phyloP scores from a whole-genome alignment of 2,329 filamentous ascomycete species.

The Ophiocordyceps polyrhachis-furcata region DNA sequence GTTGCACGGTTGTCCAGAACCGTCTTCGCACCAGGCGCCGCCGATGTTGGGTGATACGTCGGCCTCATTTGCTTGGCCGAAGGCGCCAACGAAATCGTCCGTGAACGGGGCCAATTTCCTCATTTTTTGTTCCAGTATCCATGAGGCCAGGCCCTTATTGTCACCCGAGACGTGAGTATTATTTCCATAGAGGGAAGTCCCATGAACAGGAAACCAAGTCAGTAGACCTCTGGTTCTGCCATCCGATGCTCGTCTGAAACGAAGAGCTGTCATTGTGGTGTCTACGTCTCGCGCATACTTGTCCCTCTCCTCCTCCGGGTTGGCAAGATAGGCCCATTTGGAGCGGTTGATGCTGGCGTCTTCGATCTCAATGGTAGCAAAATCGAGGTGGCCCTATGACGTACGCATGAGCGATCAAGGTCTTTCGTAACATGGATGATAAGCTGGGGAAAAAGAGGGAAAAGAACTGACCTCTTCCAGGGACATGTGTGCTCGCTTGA shows the following conservation, averaged over 20 bases:
- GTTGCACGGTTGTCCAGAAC: slow-evolving; percentile 49
- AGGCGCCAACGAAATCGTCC: slow-evolving; percentile 66
- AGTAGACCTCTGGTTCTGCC: slow-evolving; percentile 61
- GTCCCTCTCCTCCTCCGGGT: slow-evolving; percentile 57
- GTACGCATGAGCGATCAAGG: neutral
- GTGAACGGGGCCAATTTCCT: slow-evolving; percentile 33
- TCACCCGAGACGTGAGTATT: slow-evolving; percentile 82
- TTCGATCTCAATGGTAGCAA: slow-evolving; percentile 49
- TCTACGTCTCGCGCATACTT: slow-evolving; percentile 39
- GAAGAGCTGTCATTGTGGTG: slow-evolving; percentile 53
- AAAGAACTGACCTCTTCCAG: slow-evolving; percentile 19
- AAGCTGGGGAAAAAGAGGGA: neutral
- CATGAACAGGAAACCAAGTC: slow-evolving; percentile 85
- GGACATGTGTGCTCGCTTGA: slow-evolving; percentile 52
- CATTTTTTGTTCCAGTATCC: slow-evolving; percentile 59
- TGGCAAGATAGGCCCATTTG: slow-evolving; percentile 70
- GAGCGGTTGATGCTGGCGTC: slow-evolving; percentile 81
- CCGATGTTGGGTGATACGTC: slow-evolving; percentile 78
- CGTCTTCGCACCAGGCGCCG: slow-evolving; percentile 80
- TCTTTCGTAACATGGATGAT: neutral
- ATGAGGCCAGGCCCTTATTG: slow-evolving; percentile 86
- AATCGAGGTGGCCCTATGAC: slow-evolving; percentile 43
- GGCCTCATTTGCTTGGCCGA: slow-evolving; percentile 79
- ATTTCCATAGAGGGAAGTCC: slow-evolving; percentile 77
- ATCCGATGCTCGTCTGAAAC: slow-evolving; percentile 56